phyloP scores from a whole-genome alignment of 805 yeast genomes.

The Candida methanosorbosa region DNA sequence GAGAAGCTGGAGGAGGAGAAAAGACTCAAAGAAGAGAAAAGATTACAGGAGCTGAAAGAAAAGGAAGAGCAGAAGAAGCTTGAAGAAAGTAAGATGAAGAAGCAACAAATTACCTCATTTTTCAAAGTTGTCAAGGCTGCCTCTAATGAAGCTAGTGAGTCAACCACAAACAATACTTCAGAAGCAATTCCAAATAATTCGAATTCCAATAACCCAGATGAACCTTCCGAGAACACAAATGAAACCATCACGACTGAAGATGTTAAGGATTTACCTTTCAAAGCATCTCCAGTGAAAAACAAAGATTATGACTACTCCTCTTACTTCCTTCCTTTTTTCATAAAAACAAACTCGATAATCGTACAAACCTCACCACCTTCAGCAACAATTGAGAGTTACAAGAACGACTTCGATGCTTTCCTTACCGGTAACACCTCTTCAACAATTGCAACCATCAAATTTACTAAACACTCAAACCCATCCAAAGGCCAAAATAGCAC shows the following conservation, averaged over 20 bases:
- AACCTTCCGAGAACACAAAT: too few relatives aligned
- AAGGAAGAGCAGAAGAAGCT: slow-evolving; percentile 9
- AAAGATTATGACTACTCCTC: slow-evolving; percentile 11
- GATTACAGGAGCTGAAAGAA: slow-evolving; percentile 3
- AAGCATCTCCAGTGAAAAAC: slow-evolving; percentile 2
- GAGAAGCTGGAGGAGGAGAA: slow-evolving; percentile 12
- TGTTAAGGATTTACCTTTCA: too few relatives aligned
- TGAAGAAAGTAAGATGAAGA: slow-evolving; percentile 16
- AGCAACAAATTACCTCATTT: slow-evolving; percentile 24
- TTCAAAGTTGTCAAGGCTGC: slow-evolving; percentile 7
- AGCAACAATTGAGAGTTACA: not conserved
- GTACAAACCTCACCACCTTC: slow-evolving; percentile 1
- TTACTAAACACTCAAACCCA: not conserved
- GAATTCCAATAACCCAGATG: not conserved
- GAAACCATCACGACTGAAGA: too few relatives aligned
- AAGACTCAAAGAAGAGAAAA: slow-evolving; percentile 6
- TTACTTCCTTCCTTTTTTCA: slow-evolving; percentile 21
- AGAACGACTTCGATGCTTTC: slow-evolving; percentile 6
- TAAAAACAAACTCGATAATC: slow-evolving; percentile 16
- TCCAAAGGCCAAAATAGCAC: slow-evolving; percentile 4
- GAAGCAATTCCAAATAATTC: not conserved
- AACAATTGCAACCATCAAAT: not conserved
- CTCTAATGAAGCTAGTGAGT: not conserved
- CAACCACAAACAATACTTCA: not conserved
- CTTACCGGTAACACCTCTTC: slow-evolving; percentile 2